Evolutionary conservation across 2,329 filamentous ascomycete species (phyloP).

Genomic region (Lecanoromycetidae sp.): DNA sequence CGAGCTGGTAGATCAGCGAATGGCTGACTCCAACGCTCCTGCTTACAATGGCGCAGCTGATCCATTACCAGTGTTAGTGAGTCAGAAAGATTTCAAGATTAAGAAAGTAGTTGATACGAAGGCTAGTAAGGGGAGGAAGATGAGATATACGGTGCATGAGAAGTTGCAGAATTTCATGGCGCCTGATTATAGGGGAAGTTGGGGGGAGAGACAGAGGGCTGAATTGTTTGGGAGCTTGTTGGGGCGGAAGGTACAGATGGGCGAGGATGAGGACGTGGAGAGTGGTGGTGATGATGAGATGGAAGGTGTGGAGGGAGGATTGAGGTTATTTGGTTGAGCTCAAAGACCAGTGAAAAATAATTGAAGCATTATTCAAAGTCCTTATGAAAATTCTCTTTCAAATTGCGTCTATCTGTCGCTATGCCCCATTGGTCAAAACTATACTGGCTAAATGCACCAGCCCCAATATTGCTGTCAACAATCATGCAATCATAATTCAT

Average conservation of each 20-base stretch:
- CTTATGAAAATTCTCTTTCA: too few species aligned
- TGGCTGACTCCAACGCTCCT: constrained; percentile 44
- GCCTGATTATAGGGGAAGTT: constrained; percentile 65
- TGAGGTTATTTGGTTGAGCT: constrained; percentile 25
- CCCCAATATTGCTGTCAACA: too few species aligned
- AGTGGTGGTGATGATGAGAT: constrained; percentile 39
- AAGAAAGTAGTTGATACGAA: constrained; percentile 61
- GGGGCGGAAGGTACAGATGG: constrained; percentile 55
- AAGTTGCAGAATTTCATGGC: constrained; percentile 98
- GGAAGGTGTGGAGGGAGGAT: constrained; percentile 26
- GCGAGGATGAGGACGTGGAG: constrained; percentile 25
- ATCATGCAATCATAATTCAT: not conserved
- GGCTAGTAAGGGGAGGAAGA: constrained; percentile 86
- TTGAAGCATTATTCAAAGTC: too few species aligned
- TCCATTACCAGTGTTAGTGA: constrained; percentile 22
- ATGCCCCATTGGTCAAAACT: not conserved
- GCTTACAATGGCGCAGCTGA: constrained; percentile 36
- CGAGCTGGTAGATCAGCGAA: constrained; percentile 81
- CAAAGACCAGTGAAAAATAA: too few species aligned
- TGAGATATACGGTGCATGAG: constrained; percentile 90
- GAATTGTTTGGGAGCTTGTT: constrained; percentile 63
- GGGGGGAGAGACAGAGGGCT: constrained; percentile 71
- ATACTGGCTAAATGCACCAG: too few species aligned
- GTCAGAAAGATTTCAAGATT: constrained; percentile 24
- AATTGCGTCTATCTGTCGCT: too few species aligned